Percentiles rank a stretch among this genome's conserved stretches.
Evolutionary conservation across 805 yeast species (phyloP).

Genomic region (Candida silvatica): DNA sequence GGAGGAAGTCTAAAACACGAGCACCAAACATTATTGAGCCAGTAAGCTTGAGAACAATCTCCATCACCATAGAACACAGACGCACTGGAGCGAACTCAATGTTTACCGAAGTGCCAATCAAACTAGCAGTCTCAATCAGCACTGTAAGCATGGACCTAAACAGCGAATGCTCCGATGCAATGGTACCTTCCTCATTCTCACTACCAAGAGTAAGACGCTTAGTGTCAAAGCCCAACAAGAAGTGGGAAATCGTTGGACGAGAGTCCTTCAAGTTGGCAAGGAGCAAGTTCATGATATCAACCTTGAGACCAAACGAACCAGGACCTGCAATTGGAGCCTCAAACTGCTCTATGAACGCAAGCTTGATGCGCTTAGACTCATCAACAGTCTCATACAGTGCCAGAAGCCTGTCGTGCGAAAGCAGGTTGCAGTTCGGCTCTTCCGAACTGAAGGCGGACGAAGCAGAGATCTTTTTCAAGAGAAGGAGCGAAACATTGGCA

Average conservation of each 20-base stretch:
- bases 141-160: conserved; percentile 44
- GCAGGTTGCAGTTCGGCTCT: conserved; percentile 18
- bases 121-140: conserved; percentile 37
- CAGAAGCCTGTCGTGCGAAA: conserved; percentile 52
- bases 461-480: conserved; percentile 41
- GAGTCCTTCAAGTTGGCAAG: conserved; percentile 35
- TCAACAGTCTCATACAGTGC: conserved; percentile 68
- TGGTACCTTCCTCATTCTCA: conserved; percentile 31
- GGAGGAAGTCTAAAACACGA: conserved; percentile 42
- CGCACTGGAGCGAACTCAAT: conserved; percentile 49
- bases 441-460: conserved; percentile 32
- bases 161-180: conserved; percentile 45
- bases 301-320: conserved; percentile 39
- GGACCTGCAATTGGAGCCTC: conserved; percentile 34
- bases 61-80: conserved; percentile 49
- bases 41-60: conserved; percentile 54
- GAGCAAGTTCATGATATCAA: conserved; percentile 52
- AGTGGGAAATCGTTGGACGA: conserved; percentile 46
- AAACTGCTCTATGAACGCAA: conserved; percentile 63
- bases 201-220: conserved; percentile 39
- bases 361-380: conserved; percentile 67
- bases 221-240: conserved; percentile 64
- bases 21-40: conserved; percentile 46
- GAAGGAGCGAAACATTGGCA: conserved; percentile 42
- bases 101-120: conserved; percentile 26